Evolutionary conservation across 768 basidiomycete genomes (phyloP), one percentile per base, ranked within the genome.

Genomic region (Lentinula sp.): DNA sequence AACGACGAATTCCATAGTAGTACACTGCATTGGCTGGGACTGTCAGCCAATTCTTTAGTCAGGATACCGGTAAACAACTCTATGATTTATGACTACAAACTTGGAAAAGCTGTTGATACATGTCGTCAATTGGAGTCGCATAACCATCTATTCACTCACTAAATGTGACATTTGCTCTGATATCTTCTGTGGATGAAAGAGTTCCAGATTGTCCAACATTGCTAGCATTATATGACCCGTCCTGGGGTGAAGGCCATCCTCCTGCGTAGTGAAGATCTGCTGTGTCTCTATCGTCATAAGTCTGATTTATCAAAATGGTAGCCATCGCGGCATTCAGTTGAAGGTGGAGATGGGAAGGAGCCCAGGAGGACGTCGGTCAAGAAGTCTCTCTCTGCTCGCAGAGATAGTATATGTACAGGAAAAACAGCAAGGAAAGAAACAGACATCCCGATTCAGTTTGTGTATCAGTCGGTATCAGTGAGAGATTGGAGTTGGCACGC

Each of bases 1-100:
- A 70, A 20, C 71, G 64, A 13, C 35, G 53, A 16, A 74, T 72
- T 8, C 73, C 73, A 60, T 65, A 74, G 61, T 71, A 70, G 39
- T 68, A 70, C 50, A 74, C 70, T 2, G 64, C 73, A 28, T 65
- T 63, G 2, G 71, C 73, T 16, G 69, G 67, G 15, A 56, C 70
- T 72, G 52, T 18, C 35, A 9, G 13, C 23, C 10, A n/a, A 49
- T 9, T 7, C 7, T 23, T 7, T 10, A 43, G 42, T 43, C 42
- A 23, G 46, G 20, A 18, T 39, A 48, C 6, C 20, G n/a, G 12
- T 1, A 23, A 48, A 48, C 20, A n/a, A 8, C 16, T 18, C 45
- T n/a, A 16, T 16, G 43, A 18, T 18, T 45, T n/a, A 18, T 20
- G 8, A 8, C 13, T 28, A 49, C 61, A 8, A 16, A 63, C 62